These are phyloP conservation scores for Scheffersomyces segobiensis DNA, from an alignment of 1,139 yeast genomes.

Conservation along the genomic window DNA sequence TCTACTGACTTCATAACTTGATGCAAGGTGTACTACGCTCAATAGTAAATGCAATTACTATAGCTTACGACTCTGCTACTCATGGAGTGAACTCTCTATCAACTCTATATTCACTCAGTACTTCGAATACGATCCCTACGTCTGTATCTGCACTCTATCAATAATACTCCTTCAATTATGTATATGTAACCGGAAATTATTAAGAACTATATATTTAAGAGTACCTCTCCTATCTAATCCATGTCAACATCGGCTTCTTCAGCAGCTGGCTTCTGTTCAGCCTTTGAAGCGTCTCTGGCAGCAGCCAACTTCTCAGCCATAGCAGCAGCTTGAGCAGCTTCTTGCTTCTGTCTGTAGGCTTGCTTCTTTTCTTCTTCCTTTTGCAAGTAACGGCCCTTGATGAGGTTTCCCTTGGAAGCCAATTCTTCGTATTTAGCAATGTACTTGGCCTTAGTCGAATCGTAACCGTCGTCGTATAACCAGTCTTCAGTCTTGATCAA, in stretches of 20 bases:
- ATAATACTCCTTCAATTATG: not conserved
- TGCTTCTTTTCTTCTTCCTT: constrained; percentile 96
- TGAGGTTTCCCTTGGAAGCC: constrained; percentile 90
- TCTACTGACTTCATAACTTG: not conserved
- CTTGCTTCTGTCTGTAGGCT: constrained; percentile 82
- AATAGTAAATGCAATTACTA: too few relatives aligned
- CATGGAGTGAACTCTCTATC: too few relatives aligned
- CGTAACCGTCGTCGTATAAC: constrained; percentile 97
- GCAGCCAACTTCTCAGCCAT: constrained; percentile 92
- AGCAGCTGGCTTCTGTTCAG: constrained; percentile 24
- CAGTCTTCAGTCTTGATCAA: constrained; percentile 92
- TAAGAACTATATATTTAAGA: not conserved
- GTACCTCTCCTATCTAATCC: constrained; percentile 18
- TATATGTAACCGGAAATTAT: not conserved
- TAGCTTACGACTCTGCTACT: too few relatives aligned
- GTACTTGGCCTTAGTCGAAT: constrained; percentile 93
- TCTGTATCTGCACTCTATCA: too few relatives aligned
- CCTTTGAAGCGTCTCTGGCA: constrained; percentile 56
- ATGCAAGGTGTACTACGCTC: not conserved
- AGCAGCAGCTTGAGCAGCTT: constrained; percentile 82
- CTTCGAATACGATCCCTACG: too few relatives aligned
- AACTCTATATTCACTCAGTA: too few relatives aligned
- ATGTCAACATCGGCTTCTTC: constrained; percentile 43
- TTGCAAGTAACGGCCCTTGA: constrained; percentile 91
- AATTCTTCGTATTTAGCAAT: constrained; percentile 98